Percentiles rank a stretch among this genome's conserved stretches.
Evolutionary conservation across 768 basidiomycete genomes (phyloP).

Genomic region (Termitomyces sp.): DNA sequence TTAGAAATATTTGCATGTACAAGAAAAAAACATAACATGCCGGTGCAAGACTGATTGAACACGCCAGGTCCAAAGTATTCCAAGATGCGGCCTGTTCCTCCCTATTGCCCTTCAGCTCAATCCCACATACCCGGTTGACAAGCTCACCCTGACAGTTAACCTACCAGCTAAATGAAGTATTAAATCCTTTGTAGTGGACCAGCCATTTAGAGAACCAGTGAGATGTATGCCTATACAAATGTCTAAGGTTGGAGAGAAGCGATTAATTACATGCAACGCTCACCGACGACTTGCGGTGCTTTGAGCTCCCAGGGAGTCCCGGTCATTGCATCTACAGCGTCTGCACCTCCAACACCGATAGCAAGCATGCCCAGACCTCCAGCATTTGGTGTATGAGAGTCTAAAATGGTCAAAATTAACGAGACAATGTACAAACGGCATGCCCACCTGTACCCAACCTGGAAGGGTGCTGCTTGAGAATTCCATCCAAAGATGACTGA

Average conservation of each 20-base stretch:
- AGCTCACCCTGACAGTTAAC: conserved; percentile 82
- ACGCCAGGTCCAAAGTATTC: conserved; percentile 98
- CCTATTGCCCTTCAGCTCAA: conserved; percentile 38
- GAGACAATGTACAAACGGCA: not conserved
- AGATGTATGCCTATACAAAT: conserved; percentile 70
- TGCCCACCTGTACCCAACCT: conserved; percentile 77
- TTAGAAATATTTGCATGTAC: not conserved
- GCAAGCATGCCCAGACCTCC: conserved; percentile 95
- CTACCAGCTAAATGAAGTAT: conserved; percentile 93
- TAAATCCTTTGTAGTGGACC: conserved; percentile 95
- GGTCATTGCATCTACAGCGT: conserved; percentile 97
- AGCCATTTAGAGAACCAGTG: conserved; percentile 81
- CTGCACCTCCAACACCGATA: conserved; percentile 98
- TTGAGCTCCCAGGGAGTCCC: conserved; percentile 98
- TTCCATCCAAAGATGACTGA: conserved; percentile 1
- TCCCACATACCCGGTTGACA: not conserved
- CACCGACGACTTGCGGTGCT: conserved; percentile 80
- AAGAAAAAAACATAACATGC: conserved; percentile 28
- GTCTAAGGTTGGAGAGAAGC: not conserved
- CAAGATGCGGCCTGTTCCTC: conserved; percentile 92
- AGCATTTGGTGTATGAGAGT: conserved; percentile 98
- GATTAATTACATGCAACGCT: conserved; percentile 16
- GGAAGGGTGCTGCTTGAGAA: conserved; percentile 7
- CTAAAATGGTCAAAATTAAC: conserved; percentile 29
- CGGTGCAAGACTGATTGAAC: conserved; percentile 85